Conservation (phyloP, 2,329 filamentous ascomycete species). For the Ceratocystis variospora region DNA sequence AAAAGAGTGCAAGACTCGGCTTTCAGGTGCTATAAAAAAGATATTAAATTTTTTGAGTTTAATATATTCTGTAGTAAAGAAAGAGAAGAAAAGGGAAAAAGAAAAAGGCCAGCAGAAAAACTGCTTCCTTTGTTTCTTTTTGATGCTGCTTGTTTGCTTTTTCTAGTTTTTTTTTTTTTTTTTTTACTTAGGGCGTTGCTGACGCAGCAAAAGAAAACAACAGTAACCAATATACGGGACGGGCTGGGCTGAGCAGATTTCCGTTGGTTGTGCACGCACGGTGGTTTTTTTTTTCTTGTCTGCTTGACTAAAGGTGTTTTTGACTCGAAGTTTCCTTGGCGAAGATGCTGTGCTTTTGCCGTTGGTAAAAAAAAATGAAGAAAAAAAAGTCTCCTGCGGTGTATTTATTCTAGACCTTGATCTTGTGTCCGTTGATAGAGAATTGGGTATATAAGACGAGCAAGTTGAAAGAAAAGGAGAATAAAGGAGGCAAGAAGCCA, state of each 20-base stretch:
- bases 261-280: background rate
- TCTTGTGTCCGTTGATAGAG: no score
- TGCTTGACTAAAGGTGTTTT: no score
- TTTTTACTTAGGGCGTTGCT: background rate
- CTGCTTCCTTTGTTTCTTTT: background rate
- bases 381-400: no score
- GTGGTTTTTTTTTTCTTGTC: background rate
- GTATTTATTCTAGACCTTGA: no score
- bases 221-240: background rate
- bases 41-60: background rate
- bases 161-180: background rate
- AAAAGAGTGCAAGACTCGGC: background rate
- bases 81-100: background rate
- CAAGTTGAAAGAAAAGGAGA: background rate
- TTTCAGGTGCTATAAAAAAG: background rate
- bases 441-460: background rate
- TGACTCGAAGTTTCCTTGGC: background rate
- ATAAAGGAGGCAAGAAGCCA: background rate
- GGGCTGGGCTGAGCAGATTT: background rate
- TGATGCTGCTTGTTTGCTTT: background rate
- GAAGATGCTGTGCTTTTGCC: background rate
- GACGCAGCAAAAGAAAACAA: background rate
- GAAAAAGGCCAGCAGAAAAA: background rate
- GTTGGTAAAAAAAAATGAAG: no score
- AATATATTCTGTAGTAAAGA: background rate